These are phyloP conservation scores for Acacia pycnantha DNA, from an alignment of 331 rosid species.

Conservation along the genomic window DNA sequence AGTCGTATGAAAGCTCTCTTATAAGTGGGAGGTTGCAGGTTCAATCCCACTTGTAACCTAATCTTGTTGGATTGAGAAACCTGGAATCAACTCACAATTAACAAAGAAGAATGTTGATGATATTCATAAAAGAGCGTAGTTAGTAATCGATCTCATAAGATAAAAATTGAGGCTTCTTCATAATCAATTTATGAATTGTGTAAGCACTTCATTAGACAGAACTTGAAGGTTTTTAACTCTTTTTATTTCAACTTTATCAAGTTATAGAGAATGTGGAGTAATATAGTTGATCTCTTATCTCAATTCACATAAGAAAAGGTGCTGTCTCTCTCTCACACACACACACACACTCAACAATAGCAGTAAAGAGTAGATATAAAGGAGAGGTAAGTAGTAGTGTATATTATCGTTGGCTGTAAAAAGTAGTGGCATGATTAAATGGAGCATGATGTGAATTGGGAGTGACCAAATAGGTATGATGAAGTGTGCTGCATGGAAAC, in stretches of 20 bases:
- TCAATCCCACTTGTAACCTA: too few relatives aligned
- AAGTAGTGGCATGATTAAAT: background rate
- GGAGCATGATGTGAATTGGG: background rate
- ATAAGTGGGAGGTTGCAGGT: too few relatives aligned
- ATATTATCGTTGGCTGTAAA: background rate
- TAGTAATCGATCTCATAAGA: background rate
- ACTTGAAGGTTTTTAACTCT: too few relatives aligned
- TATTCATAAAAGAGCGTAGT: background rate
- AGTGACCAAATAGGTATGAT: background rate
- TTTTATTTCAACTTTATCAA: background rate
- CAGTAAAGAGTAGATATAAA: background rate
- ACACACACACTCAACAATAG: background rate
- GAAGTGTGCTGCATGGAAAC: constrained; percentile 90
- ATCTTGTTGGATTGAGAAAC: too few relatives aligned
- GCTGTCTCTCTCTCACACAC: background rate
- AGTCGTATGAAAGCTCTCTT: too few relatives aligned
- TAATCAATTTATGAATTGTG: background rate
- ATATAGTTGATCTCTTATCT: too few relatives aligned
- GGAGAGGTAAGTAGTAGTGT: background rate
- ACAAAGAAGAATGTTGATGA: too few relatives aligned
- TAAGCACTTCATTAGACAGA: background rate
- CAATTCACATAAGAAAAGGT: background rate
- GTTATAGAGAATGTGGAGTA: background rate
- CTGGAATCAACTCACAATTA: too few relatives aligned
- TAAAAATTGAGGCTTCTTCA: background rate